Evolutionary conservation across 495 filamentous ascomycete genomes (phyloP).

Genomic region (Penicillium egyptiacum): DNA sequence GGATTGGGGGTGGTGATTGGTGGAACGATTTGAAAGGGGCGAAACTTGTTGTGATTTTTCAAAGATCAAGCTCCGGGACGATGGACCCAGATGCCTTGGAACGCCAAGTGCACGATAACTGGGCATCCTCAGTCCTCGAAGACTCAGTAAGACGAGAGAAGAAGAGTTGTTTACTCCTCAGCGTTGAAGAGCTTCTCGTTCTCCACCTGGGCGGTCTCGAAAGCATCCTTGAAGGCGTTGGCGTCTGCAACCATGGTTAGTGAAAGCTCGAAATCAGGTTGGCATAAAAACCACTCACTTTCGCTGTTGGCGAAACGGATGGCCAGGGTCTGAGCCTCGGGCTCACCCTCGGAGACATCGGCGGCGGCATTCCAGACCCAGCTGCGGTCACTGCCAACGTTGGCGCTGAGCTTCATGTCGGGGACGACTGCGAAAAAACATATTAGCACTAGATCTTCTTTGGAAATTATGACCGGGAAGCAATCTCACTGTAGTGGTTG

Average conservation of each 20-base stretch:
- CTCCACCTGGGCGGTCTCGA: conserved; percentile 96
- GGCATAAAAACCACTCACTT: conserved; percentile 60
- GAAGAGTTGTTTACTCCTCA: conserved; percentile 39
- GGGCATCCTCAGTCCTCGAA: conserved; percentile 6
- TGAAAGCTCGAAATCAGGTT: not conserved
- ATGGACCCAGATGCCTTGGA: conserved; percentile 12
- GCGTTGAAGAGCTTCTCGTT: conserved; percentile 78
- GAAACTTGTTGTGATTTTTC: conserved; percentile 20
- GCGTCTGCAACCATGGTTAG: conserved; percentile 62
- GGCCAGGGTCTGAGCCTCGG: conserved; percentile 92
- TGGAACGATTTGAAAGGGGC: conserved; percentile 18
- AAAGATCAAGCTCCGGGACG: conserved; percentile 22
- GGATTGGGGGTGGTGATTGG: conserved; percentile 13
- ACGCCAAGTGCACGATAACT: conserved; percentile 12
- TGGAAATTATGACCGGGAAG: conserved; percentile 3
- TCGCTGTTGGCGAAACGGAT: conserved; percentile 98
- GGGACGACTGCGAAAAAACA: conserved; percentile 71
- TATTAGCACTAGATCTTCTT: conserved; percentile 16
- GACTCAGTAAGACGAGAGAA: conserved; percentile 2
- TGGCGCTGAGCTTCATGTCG: conserved; percentile 97
- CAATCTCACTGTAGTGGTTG: conserved; percentile 95
- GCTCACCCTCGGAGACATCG: conserved; percentile 97
- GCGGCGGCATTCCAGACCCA: conserved; percentile 99
- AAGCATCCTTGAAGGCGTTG: conserved; percentile 96
- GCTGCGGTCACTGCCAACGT: conserved; percentile 94